These are phyloP conservation scores for Waltergamsia citrina DNA, from an alignment of 2,329 filamentous ascomycete genomes.

Conservation along the genomic window DNA sequence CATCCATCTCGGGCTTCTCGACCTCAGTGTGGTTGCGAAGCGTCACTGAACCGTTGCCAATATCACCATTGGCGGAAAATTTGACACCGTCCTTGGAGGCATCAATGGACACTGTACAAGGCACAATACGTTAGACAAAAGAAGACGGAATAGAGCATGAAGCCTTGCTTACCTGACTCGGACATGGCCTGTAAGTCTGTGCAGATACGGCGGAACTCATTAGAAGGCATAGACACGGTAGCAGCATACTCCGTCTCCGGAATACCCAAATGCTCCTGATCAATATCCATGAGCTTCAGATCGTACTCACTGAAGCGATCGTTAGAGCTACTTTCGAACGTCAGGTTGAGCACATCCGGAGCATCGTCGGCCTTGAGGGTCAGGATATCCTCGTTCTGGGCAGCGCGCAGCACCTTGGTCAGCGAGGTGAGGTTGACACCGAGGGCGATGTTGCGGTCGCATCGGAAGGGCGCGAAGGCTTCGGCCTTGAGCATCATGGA, in stretches of 20 bases:
- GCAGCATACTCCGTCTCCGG: slow-evolving; percentile 98
- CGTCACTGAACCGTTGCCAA: slow-evolving; percentile 89
- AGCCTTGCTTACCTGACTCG: slow-evolving; percentile 70
- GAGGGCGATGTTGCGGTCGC: slow-evolving; percentile 97
- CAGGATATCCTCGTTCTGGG: slow-evolving; percentile 87
- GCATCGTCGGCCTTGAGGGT: slow-evolving; percentile 97
- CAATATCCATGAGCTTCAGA: slow-evolving; percentile 99
- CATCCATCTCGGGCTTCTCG: slow-evolving; percentile 78
- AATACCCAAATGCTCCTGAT: slow-evolving; percentile 98
- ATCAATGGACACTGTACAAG: slow-evolving; percentile 72
- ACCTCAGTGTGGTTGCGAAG: slow-evolving; percentile 81
- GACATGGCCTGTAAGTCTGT: slow-evolving; percentile 85
- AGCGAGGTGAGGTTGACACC: slow-evolving; percentile 95
- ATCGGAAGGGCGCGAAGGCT: slow-evolving; percentile 89
- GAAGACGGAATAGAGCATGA: background rate
- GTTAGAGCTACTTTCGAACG: slow-evolving; percentile 82
- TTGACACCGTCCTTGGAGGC: slow-evolving; percentile 96
- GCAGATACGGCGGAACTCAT: slow-evolving; percentile 92
- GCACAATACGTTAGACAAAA: background rate
- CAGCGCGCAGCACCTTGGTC: slow-evolving; percentile 92
- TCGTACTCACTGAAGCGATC: slow-evolving; percentile 98
- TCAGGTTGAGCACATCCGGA: slow-evolving; percentile 88
- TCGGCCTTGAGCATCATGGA: slow-evolving; percentile 98
- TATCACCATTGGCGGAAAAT: slow-evolving; percentile 88
- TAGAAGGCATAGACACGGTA: slow-evolving; percentile 77